phyloP scores from a whole-genome alignment of 192 early-diverging fungal genomes.

The Coemansia sp. region DNA sequence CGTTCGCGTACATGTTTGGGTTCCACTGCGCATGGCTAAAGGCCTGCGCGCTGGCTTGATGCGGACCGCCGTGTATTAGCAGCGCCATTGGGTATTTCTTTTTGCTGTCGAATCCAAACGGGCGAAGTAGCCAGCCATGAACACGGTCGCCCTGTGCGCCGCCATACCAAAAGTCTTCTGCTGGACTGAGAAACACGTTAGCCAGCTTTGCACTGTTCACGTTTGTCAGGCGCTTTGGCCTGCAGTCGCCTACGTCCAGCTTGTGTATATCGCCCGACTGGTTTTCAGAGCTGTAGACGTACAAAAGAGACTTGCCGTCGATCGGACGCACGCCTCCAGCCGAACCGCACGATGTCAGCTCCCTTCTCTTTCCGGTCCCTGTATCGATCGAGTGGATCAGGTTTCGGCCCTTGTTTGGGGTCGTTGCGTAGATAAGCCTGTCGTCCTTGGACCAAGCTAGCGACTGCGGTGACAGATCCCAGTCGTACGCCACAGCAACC shows the following conservation, averaged over 20 bases:
- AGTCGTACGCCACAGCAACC: slow-evolving; percentile 51
- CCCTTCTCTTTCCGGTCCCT: slow-evolving; percentile 19
- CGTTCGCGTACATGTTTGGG: slow-evolving; percentile 65
- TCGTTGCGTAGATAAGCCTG: slow-evolving; percentile 14
- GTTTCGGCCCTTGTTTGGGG: slow-evolving; percentile 19
- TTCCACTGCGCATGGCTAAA: slow-evolving; percentile 67
- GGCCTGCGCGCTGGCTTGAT: slow-evolving; percentile 49
- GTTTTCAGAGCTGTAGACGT: slow-evolving; percentile 35
- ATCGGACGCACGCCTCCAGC: slow-evolving; percentile 21
- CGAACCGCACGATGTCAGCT: slow-evolving; percentile 18
- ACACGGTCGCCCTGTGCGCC: slow-evolving; percentile 56
- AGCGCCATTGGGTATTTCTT: slow-evolving; percentile 70
- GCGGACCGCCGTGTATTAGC: slow-evolving; percentile 78
- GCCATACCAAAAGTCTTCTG: slow-evolving; percentile 65
- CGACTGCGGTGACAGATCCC: slow-evolving; percentile 60
- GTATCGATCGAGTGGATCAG: slow-evolving; percentile 13
- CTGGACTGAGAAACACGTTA: slow-evolving; percentile 41
- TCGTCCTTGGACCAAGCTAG: slow-evolving; percentile 35
- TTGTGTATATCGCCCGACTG: slow-evolving; percentile 39
- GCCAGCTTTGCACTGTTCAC: slow-evolving; percentile 46
- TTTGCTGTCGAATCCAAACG: slow-evolving; percentile 37
- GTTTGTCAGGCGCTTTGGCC: slow-evolving; percentile 49
- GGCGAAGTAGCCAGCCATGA: slow-evolving; percentile 34
- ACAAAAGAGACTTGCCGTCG: slow-evolving; percentile 44
- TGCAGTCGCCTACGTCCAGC: slow-evolving; percentile 37